phyloP scores from a whole-genome alignment of 179 eudicot species.

The Spinacia oleracea region DNA sequence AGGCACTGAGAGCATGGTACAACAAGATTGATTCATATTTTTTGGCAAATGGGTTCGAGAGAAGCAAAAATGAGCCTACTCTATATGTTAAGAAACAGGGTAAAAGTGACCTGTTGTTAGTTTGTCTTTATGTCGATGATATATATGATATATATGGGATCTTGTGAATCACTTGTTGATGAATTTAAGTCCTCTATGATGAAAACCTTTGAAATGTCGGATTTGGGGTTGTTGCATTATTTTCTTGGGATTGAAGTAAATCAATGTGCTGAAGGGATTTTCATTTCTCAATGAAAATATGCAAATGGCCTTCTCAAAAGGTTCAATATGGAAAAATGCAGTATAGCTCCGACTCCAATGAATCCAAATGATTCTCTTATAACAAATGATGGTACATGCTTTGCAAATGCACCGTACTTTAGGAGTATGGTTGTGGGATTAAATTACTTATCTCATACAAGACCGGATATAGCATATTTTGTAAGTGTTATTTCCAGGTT shows the following conservation, averaged over 20 bases:
- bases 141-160: too few species aligned
- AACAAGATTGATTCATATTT: not conserved
- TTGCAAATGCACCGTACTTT: too few species aligned
- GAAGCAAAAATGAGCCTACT: not conserved
- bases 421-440: not conserved
- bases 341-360: not conserved
- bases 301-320: not conserved
- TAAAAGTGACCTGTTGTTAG: not conserved
- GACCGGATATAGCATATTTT: not conserved
- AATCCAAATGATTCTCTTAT: not conserved
- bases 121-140: too few species aligned
- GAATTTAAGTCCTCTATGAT: not conserved
- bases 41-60: too few species aligned
- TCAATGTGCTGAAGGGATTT: constrained; percentile 1
- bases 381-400: not conserved
- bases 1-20: too few species aligned
- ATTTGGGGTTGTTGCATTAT: constrained; percentile 23
- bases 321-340: constrained; percentile 11
- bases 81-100: not conserved
- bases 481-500: not conserved
- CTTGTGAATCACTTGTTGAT: not conserved
- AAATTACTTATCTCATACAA: constrained; percentile 3
- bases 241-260: constrained; percentile 16
- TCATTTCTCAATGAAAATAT: constrained; percentile 20
- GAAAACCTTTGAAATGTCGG: constrained; percentile 11